phyloP scores from a whole-genome alignment of 352 stramenopile species.

The Salisapilia sapeloensis region DNA sequence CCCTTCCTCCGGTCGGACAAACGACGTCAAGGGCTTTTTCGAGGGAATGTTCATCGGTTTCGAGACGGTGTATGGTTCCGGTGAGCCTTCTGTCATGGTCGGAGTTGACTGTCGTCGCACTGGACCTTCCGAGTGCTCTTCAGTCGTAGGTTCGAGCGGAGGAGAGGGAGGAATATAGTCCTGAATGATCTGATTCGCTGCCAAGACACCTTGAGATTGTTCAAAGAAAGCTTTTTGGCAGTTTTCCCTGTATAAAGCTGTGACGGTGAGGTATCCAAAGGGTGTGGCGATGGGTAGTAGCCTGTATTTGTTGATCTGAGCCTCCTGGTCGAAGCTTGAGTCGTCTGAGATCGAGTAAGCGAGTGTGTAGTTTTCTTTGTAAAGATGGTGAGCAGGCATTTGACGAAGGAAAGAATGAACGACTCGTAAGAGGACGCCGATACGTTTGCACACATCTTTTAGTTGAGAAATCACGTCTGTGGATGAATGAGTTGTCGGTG shows the following conservation, averaged over 20 bases:
- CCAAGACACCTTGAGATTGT: too few species aligned
- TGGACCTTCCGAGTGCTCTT: too few species aligned
- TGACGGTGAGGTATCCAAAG: slow-evolving; percentile 55
- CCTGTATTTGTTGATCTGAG: slow-evolving; percentile 41
- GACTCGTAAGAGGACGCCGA: slow-evolving; percentile 47
- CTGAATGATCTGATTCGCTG: slow-evolving; percentile 77
- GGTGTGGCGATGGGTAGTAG: slow-evolving; percentile 64
- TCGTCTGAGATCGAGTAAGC: slow-evolving; percentile 12
- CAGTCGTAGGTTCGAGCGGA: slow-evolving; percentile 7
- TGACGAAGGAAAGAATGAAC: slow-evolving; percentile 66
- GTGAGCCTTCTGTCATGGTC: too few species aligned
- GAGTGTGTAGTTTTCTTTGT: slow-evolving; percentile 37
- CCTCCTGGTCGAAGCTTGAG: slow-evolving; percentile 13
- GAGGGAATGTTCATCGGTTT: too few species aligned
- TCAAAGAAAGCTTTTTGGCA: too few species aligned
- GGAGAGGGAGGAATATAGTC: slow-evolving; percentile 67
- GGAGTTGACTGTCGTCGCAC: too few species aligned
- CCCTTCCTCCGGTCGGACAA: too few species aligned
- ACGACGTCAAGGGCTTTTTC: too few species aligned
- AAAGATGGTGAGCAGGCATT: slow-evolving; percentile 52
- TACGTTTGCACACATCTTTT: slow-evolving; percentile 66
- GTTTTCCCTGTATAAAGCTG: slow-evolving; percentile 42
- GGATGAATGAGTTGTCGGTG: slow-evolving; percentile 8
- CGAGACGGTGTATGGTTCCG: too few species aligned
- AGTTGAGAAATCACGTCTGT: slow-evolving; percentile 66